phyloP scores from a whole-genome alignment of 441 rosid species.

The Bruguiera hainesii region DNA sequence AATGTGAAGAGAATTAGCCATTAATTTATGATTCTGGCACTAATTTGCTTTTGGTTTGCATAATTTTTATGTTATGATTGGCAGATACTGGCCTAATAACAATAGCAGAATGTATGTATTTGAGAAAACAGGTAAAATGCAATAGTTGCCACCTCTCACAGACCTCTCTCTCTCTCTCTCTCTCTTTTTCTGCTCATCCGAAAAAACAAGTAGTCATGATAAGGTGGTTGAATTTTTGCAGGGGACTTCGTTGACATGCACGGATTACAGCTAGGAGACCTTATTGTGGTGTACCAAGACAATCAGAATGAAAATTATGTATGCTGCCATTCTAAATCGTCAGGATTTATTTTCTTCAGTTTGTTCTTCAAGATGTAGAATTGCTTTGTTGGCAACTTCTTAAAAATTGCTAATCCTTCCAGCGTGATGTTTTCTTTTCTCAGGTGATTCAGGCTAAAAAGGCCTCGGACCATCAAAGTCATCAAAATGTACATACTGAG shows the following conservation, averaged over 20 bases:
- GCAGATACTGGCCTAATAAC: slow-evolving; percentile 98
- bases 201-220: neutral
- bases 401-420: neutral
- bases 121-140: slow-evolving; percentile 77
- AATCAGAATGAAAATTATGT: slow-evolving; percentile 57
- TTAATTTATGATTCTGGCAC: neutral
- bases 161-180: neutral
- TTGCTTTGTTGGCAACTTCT: too few species aligned
- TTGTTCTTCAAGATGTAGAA: neutral
- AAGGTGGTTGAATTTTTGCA: slow-evolving; percentile 22
- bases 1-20: neutral
- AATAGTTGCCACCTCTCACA: neutral
- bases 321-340: slow-evolving; percentile 19
- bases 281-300: slow-evolving; percentile 71
- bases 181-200: neutral
- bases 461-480: slow-evolving; percentile 41
- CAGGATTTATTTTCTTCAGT: neutral
- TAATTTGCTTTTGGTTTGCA: neutral
- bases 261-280: slow-evolving; percentile 82
- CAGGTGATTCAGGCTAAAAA: slow-evolving; percentile 91
- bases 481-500: slow-evolving; percentile 52
- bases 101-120: slow-evolving; percentile 95
- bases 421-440: slow-evolving; percentile 1
- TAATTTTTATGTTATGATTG: slow-evolving; percentile 7
- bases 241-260: slow-evolving; percentile 86